Conservation (phyloP, 495 filamentous ascomycete genomes). For the Penicillium ucsense region DNA sequence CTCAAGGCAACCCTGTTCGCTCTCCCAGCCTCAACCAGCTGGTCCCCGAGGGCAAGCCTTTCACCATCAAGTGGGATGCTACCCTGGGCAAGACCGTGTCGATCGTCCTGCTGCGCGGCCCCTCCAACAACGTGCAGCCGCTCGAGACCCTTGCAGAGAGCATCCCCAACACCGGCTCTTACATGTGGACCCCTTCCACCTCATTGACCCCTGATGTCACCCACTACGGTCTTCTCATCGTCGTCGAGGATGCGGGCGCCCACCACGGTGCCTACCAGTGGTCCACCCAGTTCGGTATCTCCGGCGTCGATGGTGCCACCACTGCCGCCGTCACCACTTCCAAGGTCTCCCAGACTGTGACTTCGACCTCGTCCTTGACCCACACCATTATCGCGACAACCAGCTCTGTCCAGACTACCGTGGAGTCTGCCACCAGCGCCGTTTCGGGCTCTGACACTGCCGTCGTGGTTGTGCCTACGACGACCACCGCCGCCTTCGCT, state of each 20-base stretch:
- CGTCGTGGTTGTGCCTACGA: constrained; percentile 1
- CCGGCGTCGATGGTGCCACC: constrained; percentile 35
- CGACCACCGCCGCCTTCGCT: constrained; percentile 5
- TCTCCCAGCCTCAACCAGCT: constrained; percentile 41
- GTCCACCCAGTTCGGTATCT: constrained; percentile 59
- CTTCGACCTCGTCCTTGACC: constrained; percentile 12
- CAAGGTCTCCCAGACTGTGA: constrained; percentile 12
- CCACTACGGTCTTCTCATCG: constrained; percentile 59
- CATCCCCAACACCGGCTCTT: constrained; percentile 49
- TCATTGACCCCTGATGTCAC: constrained; percentile 38
- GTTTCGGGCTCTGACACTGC: constrained; percentile 12
- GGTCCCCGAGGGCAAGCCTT: constrained; percentile 47
- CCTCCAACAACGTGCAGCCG: constrained; percentile 44
- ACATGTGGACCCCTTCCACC: constrained; percentile 44
- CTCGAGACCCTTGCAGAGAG: constrained; percentile 45
- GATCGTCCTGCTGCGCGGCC: constrained; percentile 54
- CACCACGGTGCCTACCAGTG: constrained; percentile 47
- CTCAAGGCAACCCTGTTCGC: constrained; percentile 48
- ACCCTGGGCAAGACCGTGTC: constrained; percentile 42
- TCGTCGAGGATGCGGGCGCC: constrained; percentile 47
- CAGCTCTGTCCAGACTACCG: constrained; percentile 12
- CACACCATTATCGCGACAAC: constrained; percentile 6
- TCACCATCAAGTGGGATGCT: constrained; percentile 51
- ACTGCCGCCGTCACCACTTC: constrained; percentile 15
- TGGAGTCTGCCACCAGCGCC: constrained; percentile 6